These are phyloP conservation scores for Plasmodium falciparum DNA, from an alignment of 169 alveolate species.

Conservation along the genomic window DNA sequence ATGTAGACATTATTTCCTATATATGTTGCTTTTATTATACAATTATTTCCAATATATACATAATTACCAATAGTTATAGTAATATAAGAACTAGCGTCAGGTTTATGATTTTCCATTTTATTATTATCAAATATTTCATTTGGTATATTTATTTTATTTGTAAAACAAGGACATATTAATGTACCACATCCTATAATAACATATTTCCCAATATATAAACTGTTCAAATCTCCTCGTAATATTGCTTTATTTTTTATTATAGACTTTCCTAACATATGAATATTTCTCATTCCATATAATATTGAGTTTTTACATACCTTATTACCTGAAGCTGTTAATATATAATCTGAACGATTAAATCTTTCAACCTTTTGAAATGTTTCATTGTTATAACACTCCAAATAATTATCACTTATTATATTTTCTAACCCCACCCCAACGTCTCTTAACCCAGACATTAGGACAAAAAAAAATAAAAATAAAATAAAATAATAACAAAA, in stretches of 20 bases:
- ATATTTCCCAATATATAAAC: slow-evolving; percentile 83
- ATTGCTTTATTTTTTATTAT: slow-evolving; percentile 84
- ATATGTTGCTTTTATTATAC: slow-evolving; percentile 85
- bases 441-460: neutral
- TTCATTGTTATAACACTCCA: slow-evolving; percentile 45
- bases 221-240: slow-evolving; percentile 88
- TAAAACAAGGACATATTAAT: slow-evolving; percentile 87
- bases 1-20: slow-evolving; percentile 89
- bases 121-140: neutral
- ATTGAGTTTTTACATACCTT: slow-evolving; percentile 58
- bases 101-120: slow-evolving; percentile 52
- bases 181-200: slow-evolving; percentile 85
- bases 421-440: slow-evolving; percentile 10
- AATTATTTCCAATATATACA: slow-evolving; percentile 87
- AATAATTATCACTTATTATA: slow-evolving; percentile 45
- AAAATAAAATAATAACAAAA: neutral
- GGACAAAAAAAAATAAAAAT: slow-evolving; percentile 6
- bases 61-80: slow-evolving; percentile 86
- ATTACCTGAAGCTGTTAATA: slow-evolving; percentile 76
- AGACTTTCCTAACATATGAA: slow-evolving; percentile 86
- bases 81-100: slow-evolving; percentile 64
- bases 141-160: slow-evolving; percentile 9
- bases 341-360: slow-evolving; percentile 38
- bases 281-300: slow-evolving; percentile 85
- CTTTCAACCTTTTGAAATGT: slow-evolving; percentile 37